phyloP scores from a whole-genome alignment of 208 protist genomes.

The Blastocrithidia nonstop region DNA sequence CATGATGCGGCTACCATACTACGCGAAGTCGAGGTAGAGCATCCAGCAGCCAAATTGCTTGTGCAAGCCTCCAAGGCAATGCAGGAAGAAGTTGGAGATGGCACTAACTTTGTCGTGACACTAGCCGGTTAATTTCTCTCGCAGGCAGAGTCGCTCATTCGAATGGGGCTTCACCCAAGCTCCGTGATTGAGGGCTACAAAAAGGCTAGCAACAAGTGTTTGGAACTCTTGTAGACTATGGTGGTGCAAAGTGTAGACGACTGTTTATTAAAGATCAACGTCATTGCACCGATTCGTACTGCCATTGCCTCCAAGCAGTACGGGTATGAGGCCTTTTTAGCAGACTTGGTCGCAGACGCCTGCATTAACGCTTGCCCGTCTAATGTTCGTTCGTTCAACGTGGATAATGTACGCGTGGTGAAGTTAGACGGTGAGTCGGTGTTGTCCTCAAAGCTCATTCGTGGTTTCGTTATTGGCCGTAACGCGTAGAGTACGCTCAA shows the following conservation, averaged over 20 bases:
- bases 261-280: constrained; percentile 64
- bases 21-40: constrained; percentile 97
- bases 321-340: constrained; percentile 92
- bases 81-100: constrained; percentile 98
- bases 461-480: constrained; percentile 96
- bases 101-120: constrained; percentile 98
- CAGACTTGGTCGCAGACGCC: constrained; percentile 89
- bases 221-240: constrained; percentile 83
- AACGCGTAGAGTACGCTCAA: constrained; percentile 86
- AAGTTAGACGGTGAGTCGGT: constrained; percentile 97
- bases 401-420: constrained; percentile 98
- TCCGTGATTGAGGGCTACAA: constrained; percentile 98
- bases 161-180: constrained; percentile 94
- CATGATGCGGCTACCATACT: constrained; percentile 99
- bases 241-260: constrained; percentile 63
- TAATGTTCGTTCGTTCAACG: constrained; percentile 93
- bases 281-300: constrained; percentile 59
- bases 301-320: constrained; percentile 93
- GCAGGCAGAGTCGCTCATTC: constrained; percentile 93
- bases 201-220: constrained; percentile 82
- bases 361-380: constrained; percentile 95
- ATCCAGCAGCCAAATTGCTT: constrained; percentile 98
- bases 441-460: constrained; percentile 85
- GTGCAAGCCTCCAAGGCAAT: constrained; percentile 98
- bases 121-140: constrained; percentile 97